phyloP scores from a whole-genome alignment of 2,329 filamentous ascomycete species.

The Colletotrichum cuscutae region DNA sequence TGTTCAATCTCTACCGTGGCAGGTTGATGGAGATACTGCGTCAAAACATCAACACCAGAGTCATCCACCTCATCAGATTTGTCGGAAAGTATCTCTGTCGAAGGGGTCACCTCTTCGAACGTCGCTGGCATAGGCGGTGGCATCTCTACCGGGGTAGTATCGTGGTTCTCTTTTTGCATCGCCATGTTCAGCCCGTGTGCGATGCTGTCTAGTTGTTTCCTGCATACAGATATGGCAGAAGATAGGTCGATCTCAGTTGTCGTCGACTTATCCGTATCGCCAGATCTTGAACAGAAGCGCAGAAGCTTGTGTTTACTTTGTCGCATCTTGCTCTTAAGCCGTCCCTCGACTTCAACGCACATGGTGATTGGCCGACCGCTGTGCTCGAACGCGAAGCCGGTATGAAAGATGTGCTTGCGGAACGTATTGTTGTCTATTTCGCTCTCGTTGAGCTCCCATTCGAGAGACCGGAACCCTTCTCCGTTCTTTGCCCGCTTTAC shows the following conservation, averaged over 20 bases:
- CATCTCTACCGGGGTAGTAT: background rate
- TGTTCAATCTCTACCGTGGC: too few relatives aligned
- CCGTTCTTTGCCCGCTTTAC: background rate
- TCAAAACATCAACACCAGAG: too few relatives aligned
- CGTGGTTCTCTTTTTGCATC: background rate
- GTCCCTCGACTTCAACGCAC: background rate
- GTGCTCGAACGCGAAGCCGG: background rate
- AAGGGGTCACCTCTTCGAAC: background rate
- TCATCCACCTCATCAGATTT: background rate
- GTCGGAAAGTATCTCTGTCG: background rate
- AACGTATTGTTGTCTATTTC: rapidly evolving
- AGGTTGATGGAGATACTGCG: too few relatives aligned
- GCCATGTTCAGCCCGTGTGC: background rate
- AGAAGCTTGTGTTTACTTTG: rapidly evolving
- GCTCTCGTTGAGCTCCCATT: background rate
- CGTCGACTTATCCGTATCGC: background rate
- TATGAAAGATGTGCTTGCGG: rapidly evolving
- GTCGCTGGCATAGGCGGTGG: background rate
- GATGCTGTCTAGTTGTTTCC: background rate
- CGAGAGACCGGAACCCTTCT: background rate
- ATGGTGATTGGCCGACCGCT: rapidly evolving
- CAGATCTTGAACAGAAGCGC: rapidly evolving
- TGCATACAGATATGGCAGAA: background rate
- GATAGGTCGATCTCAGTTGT: background rate
- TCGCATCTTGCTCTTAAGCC: rapidly evolving